Percentiles rank a stretch among this genome's conserved stretches.
Evolutionary conservation across 2,329 filamentous ascomycete genomes (phyloP).

Genomic region (Fusarium odoratissimum): DNA sequence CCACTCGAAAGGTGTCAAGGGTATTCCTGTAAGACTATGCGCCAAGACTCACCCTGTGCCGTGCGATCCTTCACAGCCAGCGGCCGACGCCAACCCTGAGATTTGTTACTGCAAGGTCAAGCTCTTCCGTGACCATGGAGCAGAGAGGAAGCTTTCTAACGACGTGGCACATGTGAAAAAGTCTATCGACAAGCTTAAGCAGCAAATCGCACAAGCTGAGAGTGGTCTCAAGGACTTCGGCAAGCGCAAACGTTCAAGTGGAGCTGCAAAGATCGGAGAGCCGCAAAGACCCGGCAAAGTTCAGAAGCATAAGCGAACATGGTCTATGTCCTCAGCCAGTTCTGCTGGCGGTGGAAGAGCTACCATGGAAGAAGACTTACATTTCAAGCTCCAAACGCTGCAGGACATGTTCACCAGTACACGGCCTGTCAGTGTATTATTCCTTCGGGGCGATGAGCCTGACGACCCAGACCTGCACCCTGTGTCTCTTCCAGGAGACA

Average conservation of each 20-base stretch:
- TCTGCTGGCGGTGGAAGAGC: slow-evolving; percentile 64
- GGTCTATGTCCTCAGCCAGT: slow-evolving; percentile 89
- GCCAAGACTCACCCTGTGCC: slow-evolving; percentile 83
- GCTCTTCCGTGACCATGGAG: slow-evolving; percentile 94
- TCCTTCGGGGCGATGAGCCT: slow-evolving; percentile 78
- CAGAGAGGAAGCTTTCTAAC: slow-evolving; percentile 93
- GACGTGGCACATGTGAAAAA: slow-evolving; percentile 96
- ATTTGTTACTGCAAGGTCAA: slow-evolving; percentile 97
- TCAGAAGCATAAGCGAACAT: slow-evolving; percentile 90
- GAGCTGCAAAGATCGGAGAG: slow-evolving; percentile 59
- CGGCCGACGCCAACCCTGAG: slow-evolving; percentile 66
- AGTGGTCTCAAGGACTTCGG: slow-evolving; percentile 74
- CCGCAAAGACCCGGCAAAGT: slow-evolving; percentile 80
- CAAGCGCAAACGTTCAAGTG: slow-evolving; percentile 70
- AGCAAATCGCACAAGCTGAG: slow-evolving; percentile 86
- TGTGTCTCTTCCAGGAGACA: slow-evolving; percentile 77
- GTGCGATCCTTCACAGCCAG: slow-evolving; percentile 61
- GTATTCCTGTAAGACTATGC: slow-evolving; percentile 92
- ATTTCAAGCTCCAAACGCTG: slow-evolving; percentile 79
- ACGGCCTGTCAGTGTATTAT: slow-evolving; percentile 80
- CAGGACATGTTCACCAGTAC: slow-evolving; percentile 93
- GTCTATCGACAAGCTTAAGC: slow-evolving; percentile 94
- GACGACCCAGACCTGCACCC: slow-evolving; percentile 86
- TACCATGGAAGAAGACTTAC: slow-evolving; percentile 79
- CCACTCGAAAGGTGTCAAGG: slow-evolving; percentile 98